A percentile compares a stretch with the other conserved stretches of the same genome.
Conservation (phyloP, 2,329 filamentous ascomycete genomes). For the Cytospora schulzeri region DNA sequence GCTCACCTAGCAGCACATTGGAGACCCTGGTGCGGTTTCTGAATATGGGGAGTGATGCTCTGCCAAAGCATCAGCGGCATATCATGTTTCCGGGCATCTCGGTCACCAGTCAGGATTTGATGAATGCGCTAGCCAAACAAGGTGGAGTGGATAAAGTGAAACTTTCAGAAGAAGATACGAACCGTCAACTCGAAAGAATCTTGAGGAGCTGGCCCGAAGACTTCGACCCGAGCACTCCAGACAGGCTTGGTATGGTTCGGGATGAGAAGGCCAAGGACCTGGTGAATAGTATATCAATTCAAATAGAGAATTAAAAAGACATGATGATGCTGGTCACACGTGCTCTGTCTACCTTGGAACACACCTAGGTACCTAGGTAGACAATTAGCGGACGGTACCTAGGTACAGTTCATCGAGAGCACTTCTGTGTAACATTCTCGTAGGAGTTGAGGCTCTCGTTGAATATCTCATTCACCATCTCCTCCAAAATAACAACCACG, state of each 20-base stretch:
- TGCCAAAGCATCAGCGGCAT: conserved; percentile 51
- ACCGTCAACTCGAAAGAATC: conserved; percentile 57
- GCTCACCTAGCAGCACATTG: conserved; percentile 54
- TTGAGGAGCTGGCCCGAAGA: conserved; percentile 62
- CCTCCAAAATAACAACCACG: too few relatives aligned
- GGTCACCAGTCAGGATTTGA: conserved; percentile 60
- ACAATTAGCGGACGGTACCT: too few relatives aligned
- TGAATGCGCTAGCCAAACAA: conserved; percentile 58
- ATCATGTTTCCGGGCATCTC: conserved; percentile 62
- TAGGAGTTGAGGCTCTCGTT: too few relatives aligned
- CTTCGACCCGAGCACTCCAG: conserved; percentile 54
- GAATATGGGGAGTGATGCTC: conserved; percentile 40
- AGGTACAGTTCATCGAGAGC: neutral
- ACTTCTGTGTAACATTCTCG: neutral
- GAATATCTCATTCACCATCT: too few relatives aligned
- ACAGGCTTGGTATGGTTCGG: conserved; percentile 52
- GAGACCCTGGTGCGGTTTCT: conserved; percentile 55
- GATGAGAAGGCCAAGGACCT: conserved; percentile 57
- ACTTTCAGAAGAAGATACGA: conserved; percentile 56
- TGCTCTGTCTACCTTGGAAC: neutral
- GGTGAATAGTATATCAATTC: conserved; percentile 56
- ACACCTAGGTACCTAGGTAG: too few relatives aligned
- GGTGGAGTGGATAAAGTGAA: conserved; percentile 57
- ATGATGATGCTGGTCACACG: too few relatives aligned
- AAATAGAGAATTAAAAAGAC: neutral